Conservation (phyloP, 176 grass and related monocot species). For the Pontederia crassipes region DNA sequence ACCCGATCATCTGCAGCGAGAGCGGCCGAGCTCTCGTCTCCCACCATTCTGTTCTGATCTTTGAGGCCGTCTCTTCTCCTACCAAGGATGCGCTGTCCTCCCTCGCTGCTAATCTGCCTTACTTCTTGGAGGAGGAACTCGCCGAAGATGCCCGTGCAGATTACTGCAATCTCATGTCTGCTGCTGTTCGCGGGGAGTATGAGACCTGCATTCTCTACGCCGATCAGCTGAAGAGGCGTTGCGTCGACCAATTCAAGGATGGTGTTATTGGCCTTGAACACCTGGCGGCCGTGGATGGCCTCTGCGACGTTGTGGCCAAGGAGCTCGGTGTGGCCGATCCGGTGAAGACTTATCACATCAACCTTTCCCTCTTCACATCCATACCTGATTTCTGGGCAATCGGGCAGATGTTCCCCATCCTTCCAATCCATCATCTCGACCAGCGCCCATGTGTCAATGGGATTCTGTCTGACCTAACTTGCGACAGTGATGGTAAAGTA, state of each 20-base stretch:
- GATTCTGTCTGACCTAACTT: slow-evolving; percentile 8
- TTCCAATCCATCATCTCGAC: slow-evolving; percentile 14
- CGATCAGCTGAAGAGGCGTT: slow-evolving; percentile 14
- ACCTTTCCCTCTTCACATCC: slow-evolving; percentile 12
- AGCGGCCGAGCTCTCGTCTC: slow-evolving; percentile 13
- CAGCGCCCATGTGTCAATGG: slow-evolving; percentile 3
- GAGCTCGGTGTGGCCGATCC: not conserved
- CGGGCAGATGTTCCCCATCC: slow-evolving; percentile 15
- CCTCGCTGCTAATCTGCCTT: not conserved
- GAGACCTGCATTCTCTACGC: slow-evolving; percentile 7
- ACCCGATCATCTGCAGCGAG: slow-evolving; percentile 19
- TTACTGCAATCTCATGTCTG: not conserved
- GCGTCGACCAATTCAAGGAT: slow-evolving; percentile 5
- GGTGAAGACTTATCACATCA: slow-evolving; percentile 8
- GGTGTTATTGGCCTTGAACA: slow-evolving; percentile 7
- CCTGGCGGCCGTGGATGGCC: slow-evolving; percentile 12
- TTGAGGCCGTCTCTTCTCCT: slow-evolving; percentile 5
- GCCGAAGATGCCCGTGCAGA: not conserved
- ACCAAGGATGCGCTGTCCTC: not conserved
- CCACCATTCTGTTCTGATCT: slow-evolving; percentile 15
- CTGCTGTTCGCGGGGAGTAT: not conserved
- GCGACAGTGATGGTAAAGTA: slow-evolving; percentile 19
- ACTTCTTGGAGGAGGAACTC: not conserved
- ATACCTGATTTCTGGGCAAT: slow-evolving; percentile 14
- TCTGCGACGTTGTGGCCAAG: slow-evolving; percentile 5